phyloP scores from a whole-genome alignment of 2,329 filamentous ascomycete genomes.

The Calonectria pteridis region DNA sequence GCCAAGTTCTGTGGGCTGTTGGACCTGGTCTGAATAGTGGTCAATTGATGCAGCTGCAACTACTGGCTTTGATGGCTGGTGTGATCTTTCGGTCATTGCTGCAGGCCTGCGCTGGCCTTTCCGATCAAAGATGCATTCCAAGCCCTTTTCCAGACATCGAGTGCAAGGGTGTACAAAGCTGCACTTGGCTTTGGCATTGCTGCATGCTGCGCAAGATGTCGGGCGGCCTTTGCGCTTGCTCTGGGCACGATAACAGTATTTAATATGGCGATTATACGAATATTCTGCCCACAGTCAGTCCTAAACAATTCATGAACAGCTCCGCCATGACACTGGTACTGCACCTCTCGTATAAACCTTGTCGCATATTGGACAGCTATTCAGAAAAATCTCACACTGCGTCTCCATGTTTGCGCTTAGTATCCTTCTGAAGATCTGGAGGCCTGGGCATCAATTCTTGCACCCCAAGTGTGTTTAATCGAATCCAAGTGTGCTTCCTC shows the following conservation, averaged over 20 bases:
- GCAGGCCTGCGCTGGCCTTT: rapidly evolving
- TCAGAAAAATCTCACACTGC: background rate
- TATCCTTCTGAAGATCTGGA: background rate
- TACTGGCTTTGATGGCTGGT: background rate
- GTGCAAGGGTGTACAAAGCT: constrained; percentile 39
- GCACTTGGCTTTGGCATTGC: constrained; percentile 41
- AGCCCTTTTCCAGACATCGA: constrained; percentile 29
- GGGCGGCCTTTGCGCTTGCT: constrained; percentile 39
- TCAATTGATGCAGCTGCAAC: too few species aligned
- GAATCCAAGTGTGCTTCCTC: background rate
- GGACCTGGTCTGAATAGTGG: background rate
- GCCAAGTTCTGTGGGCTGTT: background rate
- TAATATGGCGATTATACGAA: constrained; percentile 41
- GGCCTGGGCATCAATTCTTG: background rate
- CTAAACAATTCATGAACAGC: background rate
- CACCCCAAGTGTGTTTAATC: background rate
- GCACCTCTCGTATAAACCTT: constrained; percentile 40
- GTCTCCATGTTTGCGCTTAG: background rate
- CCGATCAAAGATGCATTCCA: constrained; percentile 33
- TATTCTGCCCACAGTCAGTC: constrained; percentile 23
- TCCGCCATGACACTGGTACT: background rate
- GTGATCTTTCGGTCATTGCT: rapidly evolving
- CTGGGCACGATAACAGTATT: constrained; percentile 43
- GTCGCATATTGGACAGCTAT: constrained; percentile 33
- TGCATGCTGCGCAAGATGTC: constrained; percentile 39